Evolutionary conservation across 2,329 filamentous ascomycete genomes (phyloP).

Genomic region (Fusarium algeriense): DNA sequence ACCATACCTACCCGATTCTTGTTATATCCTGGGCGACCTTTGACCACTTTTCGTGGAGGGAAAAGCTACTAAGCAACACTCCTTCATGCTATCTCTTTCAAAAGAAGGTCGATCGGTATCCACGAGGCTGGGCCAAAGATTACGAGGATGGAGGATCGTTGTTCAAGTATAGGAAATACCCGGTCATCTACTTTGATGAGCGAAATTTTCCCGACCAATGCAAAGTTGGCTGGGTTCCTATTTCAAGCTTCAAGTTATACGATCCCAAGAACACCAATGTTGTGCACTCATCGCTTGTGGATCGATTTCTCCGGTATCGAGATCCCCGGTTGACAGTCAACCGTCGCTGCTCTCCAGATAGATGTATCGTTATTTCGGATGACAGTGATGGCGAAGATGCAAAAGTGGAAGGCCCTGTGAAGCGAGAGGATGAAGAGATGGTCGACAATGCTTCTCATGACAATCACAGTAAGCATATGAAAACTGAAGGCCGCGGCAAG

Average conservation of each 20-base stretch:
- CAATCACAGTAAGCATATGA: background rate
- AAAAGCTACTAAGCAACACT: background rate
- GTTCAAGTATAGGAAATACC: background rate
- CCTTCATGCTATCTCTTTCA: background rate
- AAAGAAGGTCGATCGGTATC: background rate
- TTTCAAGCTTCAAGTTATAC: background rate
- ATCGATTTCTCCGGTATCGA: background rate
- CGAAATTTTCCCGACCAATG: fast-evolving
- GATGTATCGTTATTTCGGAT: background rate
- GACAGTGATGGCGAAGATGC: fast-evolving
- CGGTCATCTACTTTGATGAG: background rate
- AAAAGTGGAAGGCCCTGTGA: fast-evolving
- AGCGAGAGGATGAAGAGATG: too few species aligned
- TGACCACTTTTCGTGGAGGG: background rate
- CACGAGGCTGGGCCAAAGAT: background rate
- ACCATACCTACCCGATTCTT: background rate
- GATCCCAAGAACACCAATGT: background rate
- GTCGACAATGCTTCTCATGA: fast-evolving
- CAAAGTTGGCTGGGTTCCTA: background rate
- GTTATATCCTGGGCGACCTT: background rate
- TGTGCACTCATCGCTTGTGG: fast-evolving
- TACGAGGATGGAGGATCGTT: fast-evolving
- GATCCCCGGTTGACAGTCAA: background rate
- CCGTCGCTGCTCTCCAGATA: fast-evolving
- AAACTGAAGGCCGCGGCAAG: too few species aligned